Base-by-base conservation (phyloP, 768 basidiomycete species). In the Mycena capillaripes region DNA sequence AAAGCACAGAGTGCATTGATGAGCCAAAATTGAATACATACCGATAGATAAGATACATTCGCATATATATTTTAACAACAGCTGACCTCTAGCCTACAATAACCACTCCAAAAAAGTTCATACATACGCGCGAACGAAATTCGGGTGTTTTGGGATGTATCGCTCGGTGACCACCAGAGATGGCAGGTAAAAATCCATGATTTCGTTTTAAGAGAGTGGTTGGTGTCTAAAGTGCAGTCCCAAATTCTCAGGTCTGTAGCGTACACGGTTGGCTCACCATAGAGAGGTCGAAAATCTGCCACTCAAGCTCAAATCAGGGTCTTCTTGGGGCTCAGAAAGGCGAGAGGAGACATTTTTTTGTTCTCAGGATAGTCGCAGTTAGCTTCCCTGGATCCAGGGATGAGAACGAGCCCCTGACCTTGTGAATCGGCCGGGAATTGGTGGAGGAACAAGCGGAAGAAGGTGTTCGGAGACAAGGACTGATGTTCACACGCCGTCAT, bases 91-190 rank as follows among this genome's bases (percentile, higher is more conserved):
- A 30, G 27, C 53, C 11, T 25, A 21, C 53, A 55, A 55, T 55
- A 55, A 55, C 53, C 53, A 29, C 27, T 30, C 27, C 53, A 55
- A 55, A 30, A 30, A 55, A 55, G 53, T 30, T 55, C 53, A 30
- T 55, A 55, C 29, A 14, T n/a, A n/a, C n/a, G n/a, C n/a, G n/a
- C n/a, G n/a, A n/a, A n/a, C n/a, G n/a, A n/a, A n/a, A n/a, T n/a
- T 55, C 53, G 53, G 27, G 53, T 30, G 53, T 55, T 55, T 55
- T 32, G 53, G 53, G 27, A 55, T 55, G 27, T 55, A 30, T 30
- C 53, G 27, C 8, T 21, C 53, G 53, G 53, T 55, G 27, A 55
- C 29, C 29, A 55, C 53, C 53, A 55, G 16, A 21, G 53, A 55
- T 55, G 27, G 29, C 27, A 55, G 25, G 27, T 55, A 32, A 19